Evolutionary conservation across 352 stramenopile genomes (phyloP).

Genomic region (Globisporangium canariense): DNA sequence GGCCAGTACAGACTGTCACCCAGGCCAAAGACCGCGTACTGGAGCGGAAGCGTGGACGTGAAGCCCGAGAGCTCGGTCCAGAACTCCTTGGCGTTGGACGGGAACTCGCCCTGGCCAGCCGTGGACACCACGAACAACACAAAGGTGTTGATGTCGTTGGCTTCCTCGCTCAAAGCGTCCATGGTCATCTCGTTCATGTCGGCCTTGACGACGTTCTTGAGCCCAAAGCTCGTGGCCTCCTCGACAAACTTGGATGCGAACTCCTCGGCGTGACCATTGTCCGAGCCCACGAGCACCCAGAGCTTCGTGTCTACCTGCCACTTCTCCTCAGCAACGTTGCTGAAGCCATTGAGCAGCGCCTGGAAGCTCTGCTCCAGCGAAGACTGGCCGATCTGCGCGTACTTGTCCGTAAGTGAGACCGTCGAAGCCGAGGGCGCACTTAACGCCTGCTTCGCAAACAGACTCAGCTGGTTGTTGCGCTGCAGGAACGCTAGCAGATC

Average conservation of each 20-base stretch:
- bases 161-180: constrained; percentile 61
- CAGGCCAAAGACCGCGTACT: constrained; percentile 79
- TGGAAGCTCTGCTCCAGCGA: constrained; percentile 83
- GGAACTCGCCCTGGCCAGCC: constrained; percentile 78
- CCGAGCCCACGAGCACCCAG: constrained; percentile 71
- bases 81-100: constrained; percentile 78
- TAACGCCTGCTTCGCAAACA: constrained; percentile 82
- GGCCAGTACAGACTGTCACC: constrained; percentile 83
- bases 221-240: constrained; percentile 59
- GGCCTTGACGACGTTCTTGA: constrained; percentile 79
- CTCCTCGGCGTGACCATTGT: constrained; percentile 73
- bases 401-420: constrained; percentile 56
- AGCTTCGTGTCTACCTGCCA: constrained; percentile 74
- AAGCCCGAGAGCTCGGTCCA: constrained; percentile 60
- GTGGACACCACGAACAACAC: constrained; percentile 79
- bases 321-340: constrained; percentile 36
- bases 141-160: constrained; percentile 69
- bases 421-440: constrained; percentile 24
- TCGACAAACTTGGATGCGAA: constrained; percentile 71
- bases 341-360: constrained; percentile 68
- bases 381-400: constrained; percentile 76
- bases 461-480: constrained; percentile 88
- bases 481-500: constrained; percentile 88
- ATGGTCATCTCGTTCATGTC: constrained; percentile 83
- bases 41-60: constrained; percentile 56